Evolutionary conservation across 2,329 filamentous ascomycete genomes (phyloP), one percentile per base, ranked within the genome.

Genomic region (Pseudogymnoascus sp.): DNA sequence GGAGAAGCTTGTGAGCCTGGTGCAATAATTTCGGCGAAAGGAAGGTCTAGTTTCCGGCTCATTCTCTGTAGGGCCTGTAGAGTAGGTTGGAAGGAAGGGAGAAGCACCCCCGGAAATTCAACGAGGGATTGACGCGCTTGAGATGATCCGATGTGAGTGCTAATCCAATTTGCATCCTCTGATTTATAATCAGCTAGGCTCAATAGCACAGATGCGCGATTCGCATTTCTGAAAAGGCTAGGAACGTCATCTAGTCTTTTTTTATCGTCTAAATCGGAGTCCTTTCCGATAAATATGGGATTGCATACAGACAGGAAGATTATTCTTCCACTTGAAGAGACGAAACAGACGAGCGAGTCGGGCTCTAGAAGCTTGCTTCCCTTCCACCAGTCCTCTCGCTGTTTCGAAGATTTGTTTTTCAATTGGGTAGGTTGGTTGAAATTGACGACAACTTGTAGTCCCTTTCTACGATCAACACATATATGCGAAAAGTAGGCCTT

Each of bases 51-150:
- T 14, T 63, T 72, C 11, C 66, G 65, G 8, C 75, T 76, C 74
- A 86, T 82, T 1, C 70, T 68, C 66, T 88, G 82, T 2, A 88
- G 72, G 0, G 79, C 80, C 43, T 75, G 70, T 0, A 88, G 73
- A 0, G 80, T 85, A 25, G 81, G 80, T 25, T 77, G 72, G 65
- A 88, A 87, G 0, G 84, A 77, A 0, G 79, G 77, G 2, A 86
- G 72, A 2, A 88, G 70, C 3, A 87, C 73, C 0, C 80, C 81
- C 0, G 84, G 85, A 61, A 88, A 87, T 64, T 88, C 85, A 1
- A 87, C 75, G 0, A 88, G 73, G 20, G 63, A 66, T 62, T 66
- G 63, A 16, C 64, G 62, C 58, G 62, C 59, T 62, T 65, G 65
- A 39, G 61, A 60, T 61, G 60, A 18, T 50, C 39, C 47, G 60